These are phyloP conservation scores for Euphorbia celastroides DNA, from an alignment of 441 rosid species.

Conservation along the genomic window DNA sequence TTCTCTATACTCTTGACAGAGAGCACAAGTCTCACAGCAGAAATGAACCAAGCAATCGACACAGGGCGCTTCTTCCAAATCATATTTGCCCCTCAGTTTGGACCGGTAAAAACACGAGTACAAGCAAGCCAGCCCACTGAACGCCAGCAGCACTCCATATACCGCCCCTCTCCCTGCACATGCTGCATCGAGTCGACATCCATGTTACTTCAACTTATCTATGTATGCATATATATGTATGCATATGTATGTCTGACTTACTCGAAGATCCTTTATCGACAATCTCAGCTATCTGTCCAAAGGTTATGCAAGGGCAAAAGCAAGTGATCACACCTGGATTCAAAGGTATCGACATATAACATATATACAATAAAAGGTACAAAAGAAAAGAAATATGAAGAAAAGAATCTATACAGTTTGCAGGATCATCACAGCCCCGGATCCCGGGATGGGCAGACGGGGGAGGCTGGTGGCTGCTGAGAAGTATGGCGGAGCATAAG, in stretches of 20 bases:
- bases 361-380: no score
- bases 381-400: no score
- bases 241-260: no score
- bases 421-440: conserved; percentile 25
- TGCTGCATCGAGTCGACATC: conserved; percentile 8
- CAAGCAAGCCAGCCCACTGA: conserved; percentile 24
- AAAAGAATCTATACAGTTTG: no score
- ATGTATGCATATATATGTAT: no score
- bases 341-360: no score
- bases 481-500: conserved; percentile 16
- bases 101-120: conserved; percentile 30
- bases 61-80: conserved; percentile 27
- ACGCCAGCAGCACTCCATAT: conserved; percentile 20
- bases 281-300: conserved; percentile 65
- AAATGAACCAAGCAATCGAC: conserved; percentile 30
- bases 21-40: conserved; percentile 27
- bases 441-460: no score
- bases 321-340: conserved; percentile 47
- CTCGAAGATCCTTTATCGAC: conserved; percentile 54
- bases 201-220: neutral
- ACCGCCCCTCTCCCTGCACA: conserved; percentile 27
- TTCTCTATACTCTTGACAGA: conserved; percentile 30
- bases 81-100: conserved; percentile 28
- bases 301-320: conserved; percentile 55
- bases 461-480: conserved; percentile 19